Evolutionary conservation across 495 filamentous ascomycete species (phyloP), one percentile per base, ranked within the genome.

Genomic region (Chlorociboria aeruginascens): DNA sequence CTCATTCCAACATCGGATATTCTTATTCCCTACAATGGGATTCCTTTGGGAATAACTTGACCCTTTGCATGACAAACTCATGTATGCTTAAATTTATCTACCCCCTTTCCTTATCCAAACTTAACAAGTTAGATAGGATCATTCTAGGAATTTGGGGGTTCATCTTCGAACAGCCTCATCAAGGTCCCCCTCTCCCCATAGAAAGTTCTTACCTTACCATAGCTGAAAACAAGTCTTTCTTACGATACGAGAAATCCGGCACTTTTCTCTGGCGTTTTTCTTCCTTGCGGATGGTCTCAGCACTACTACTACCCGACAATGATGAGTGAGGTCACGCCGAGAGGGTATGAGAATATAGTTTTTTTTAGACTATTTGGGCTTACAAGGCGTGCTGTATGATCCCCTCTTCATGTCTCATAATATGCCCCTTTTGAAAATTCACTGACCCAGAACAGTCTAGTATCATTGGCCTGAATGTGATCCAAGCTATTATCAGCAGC

Each of bases 341-440:
- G 60, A 4, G 70, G 71, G 9, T 73, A 70, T 40, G 71, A 74
- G 46, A 72, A 73, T 31, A 70, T 74, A 66, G n/a, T n/a, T n/a
- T 72, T 74, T 53, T 74, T 74, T 35, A 67, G 68, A 3, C 53
- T 74, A 0, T 74, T 74, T 50, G 69, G 70, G 12, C 72, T 74
- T 45, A 74, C 69, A 8, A 73, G 71, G 43, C 65, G 69, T 13
- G 67, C 67, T 13, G 69, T 72, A 50, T 58, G 69, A 62, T 40
- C 13, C 20, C 38, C 16, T 10, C 39, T 38, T 31, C 20, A 11
- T 25, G 20, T 25, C 2, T 25, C 20, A 25, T 25, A 25, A 25
- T 4, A 2, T 25, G 20, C 4, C 20, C 20, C 20, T 4, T 25
- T 4, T 25, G 20, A 25, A 25, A 25, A 25, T 25, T 25, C 20